A percentile compares a stretch with the other conserved stretches of the same genome.
Evolutionary conservation across 805 yeast genomes (phyloP).

Genomic region (Yarrowia bubula): DNA sequence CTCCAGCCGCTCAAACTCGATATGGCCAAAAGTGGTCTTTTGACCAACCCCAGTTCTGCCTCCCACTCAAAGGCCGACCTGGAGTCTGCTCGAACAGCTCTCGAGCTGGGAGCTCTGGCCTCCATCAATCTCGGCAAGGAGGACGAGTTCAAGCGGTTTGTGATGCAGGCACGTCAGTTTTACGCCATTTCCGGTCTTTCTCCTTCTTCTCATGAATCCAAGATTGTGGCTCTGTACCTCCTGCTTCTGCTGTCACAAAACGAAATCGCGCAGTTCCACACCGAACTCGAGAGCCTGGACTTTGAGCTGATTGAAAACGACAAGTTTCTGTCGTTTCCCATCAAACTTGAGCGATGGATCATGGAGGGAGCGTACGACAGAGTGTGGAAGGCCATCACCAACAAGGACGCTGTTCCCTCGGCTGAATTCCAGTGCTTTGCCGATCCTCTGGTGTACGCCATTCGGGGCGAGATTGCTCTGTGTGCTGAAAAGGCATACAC

Average conservation of each 20-base stretch:
- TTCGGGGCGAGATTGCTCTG: slow-evolving; percentile 80
- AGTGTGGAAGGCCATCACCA: slow-evolving; percentile 74
- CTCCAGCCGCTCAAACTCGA: slow-evolving; percentile 75
- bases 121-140: slow-evolving; percentile 64
- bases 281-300: slow-evolving; percentile 74
- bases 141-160: slow-evolving; percentile 65
- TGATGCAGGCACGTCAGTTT: slow-evolving; percentile 74
- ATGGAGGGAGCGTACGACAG: slow-evolving; percentile 96
- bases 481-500: slow-evolving; percentile 79
- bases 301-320: slow-evolving; percentile 63
- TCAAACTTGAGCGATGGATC: slow-evolving; percentile 84
- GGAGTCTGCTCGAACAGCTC: slow-evolving; percentile 71
- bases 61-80: slow-evolving; percentile 53
- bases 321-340: slow-evolving; percentile 74
- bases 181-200: slow-evolving; percentile 50
- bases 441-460: slow-evolving; percentile 69
- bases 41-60: slow-evolving; percentile 57
- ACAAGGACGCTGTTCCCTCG: slow-evolving; percentile 49
- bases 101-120: slow-evolving; percentile 85
- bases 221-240: slow-evolving; percentile 73
- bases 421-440: slow-evolving; percentile 79
- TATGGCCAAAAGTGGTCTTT: slow-evolving; percentile 69
- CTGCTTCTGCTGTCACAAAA: slow-evolving; percentile 77
- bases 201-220: slow-evolving; percentile 60
- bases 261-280: slow-evolving; percentile 82